Conservation (phyloP, 208 protist species). For the Trichomonas tenax region DNA sequence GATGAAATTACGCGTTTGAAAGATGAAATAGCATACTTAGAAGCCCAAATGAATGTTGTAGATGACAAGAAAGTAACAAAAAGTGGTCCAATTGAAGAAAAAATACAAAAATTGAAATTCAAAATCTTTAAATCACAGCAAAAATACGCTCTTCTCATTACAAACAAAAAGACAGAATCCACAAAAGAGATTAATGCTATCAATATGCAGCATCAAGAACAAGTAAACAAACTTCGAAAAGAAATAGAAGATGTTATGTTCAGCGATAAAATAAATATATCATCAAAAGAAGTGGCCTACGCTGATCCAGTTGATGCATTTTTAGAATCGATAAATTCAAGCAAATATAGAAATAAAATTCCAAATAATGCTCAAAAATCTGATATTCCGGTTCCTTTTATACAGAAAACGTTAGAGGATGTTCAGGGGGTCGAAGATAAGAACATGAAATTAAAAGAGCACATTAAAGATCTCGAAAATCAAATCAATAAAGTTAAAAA, state of each 20-base stretch:
- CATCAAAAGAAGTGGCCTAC: neutral
- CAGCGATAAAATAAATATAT: neutral
- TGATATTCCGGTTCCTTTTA: no score
- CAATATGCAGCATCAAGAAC: neutral
- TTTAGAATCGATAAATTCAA: neutral
- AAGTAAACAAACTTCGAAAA: neutral
- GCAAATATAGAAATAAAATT: neutral
- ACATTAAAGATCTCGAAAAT: no score
- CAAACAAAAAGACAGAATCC: neutral
- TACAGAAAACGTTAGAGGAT: no score
- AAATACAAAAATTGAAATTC: neutral
- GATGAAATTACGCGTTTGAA: neutral
- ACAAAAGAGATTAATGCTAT: neutral
- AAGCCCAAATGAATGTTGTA: neutral
- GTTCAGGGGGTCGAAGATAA: no score
- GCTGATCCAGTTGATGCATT: neutral
- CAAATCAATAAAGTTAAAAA: no score
- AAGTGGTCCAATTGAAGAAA: neutral
- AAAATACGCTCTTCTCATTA: neutral
- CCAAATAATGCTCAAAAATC: no score
- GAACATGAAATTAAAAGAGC: no score
- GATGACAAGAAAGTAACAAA: neutral
- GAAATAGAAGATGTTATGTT: neutral
- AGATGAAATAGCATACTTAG: neutral
- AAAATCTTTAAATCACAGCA: neutral